Conservation (phyloP, 1,284 basidiomycete species). For the Chalciporus piperatoides region DNA sequence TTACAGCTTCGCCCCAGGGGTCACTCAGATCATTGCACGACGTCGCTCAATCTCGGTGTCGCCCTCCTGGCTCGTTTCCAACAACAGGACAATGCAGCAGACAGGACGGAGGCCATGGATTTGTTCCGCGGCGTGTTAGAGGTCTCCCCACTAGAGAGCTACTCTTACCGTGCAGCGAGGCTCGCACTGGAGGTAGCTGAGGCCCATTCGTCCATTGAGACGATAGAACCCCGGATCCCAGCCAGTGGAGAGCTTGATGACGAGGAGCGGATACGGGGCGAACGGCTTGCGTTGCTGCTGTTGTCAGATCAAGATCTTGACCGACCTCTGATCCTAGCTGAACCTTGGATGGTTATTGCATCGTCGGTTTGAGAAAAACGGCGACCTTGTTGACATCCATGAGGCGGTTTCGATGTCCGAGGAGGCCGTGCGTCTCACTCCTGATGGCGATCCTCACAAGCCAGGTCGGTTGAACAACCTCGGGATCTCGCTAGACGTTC, state of each 20-base stretch:
- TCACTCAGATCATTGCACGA: constrained; percentile 6
- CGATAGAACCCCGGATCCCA: no score
- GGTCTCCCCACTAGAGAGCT: not conserved
- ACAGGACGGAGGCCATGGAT: not conserved
- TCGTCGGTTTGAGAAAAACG: not conserved
- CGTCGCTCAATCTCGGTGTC: constrained; percentile 1
- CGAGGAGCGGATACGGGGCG: no score
- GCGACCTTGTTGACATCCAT: not conserved
- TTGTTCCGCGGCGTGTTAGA: not conserved
- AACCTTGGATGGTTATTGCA: not conserved
- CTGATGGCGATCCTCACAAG: not conserved
- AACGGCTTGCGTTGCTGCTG: no score
- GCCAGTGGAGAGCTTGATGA: no score
- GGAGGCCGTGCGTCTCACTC: not conserved
- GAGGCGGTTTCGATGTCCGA: not conserved
- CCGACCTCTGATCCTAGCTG: not conserved
- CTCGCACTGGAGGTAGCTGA: not conserved
- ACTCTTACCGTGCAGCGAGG: not conserved
- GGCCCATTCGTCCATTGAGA: no score
- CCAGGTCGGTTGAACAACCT: not conserved
- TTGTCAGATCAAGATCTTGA: not conserved
- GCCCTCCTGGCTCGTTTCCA: not conserved
- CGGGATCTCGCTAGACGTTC: not conserved
- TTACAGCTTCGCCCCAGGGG: not conserved
- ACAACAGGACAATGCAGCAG: not conserved